phyloP scores from a whole-genome alignment of 495 filamentous ascomycete species.

The Thermothielavioides terrestris region DNA sequence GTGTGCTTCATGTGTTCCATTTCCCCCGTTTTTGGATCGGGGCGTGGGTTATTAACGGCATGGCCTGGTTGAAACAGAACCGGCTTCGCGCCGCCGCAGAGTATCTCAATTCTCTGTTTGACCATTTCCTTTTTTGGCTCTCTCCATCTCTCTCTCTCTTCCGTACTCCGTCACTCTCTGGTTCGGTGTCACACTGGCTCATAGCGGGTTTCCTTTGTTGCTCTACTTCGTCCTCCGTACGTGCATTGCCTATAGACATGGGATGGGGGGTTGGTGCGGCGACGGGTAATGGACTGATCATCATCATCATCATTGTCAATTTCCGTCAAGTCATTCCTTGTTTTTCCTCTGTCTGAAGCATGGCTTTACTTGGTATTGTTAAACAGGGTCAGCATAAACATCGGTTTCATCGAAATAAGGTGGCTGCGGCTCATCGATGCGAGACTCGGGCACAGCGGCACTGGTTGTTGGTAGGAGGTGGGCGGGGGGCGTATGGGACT shows the following conservation, averaged over 20 bases:
- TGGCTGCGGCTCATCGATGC: not conserved
- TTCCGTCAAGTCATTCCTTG: no score
- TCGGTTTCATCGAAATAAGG: no score
- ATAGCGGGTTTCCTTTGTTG: no score
- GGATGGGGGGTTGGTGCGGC: no score
- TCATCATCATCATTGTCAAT: not conserved
- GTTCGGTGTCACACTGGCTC: not conserved
- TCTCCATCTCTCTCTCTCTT: not conserved
- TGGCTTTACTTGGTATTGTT: not conserved
- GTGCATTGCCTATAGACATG: no score
- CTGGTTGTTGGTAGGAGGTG: constrained; percentile 2
- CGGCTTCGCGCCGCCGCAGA: not conserved
- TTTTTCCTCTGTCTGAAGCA: no score
- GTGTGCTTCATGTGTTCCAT: no score
- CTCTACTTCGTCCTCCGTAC: no score
- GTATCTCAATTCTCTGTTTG: not conserved
- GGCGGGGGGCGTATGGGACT: not conserved
- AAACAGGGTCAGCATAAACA: not conserved
- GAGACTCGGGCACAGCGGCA: constrained; percentile 1
- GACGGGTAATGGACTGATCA: no score
- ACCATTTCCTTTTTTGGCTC: not conserved
- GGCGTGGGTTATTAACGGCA: not conserved
- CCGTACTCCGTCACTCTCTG: not conserved
- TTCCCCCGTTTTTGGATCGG: not conserved
- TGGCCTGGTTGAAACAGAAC: constrained; percentile 5